Conservation (phyloP, 352 stramenopile species). For the Phytophthora pisi region DNA sequence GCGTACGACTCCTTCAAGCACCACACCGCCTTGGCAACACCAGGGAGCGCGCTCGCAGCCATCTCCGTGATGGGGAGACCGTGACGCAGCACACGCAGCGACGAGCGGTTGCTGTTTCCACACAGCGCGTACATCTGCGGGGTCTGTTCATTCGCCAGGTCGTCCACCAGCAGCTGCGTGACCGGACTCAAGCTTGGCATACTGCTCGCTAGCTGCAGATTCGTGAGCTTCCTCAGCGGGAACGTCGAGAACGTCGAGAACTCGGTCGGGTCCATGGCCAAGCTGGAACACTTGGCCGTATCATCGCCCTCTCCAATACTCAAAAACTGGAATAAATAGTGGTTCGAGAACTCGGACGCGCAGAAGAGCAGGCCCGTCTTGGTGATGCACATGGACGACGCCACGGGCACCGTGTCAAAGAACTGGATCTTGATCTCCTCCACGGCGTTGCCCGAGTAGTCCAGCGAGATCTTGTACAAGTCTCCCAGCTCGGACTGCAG, state of each 20-base stretch:
- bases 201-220: constrained; percentile 81
- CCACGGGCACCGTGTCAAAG: constrained; percentile 97
- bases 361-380: constrained; percentile 97
- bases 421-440: constrained; percentile 92
- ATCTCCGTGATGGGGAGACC: constrained; percentile 97
- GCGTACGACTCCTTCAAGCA: constrained; percentile 91
- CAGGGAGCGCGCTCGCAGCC: constrained; percentile 95
- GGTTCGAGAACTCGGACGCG: constrained; percentile 97
- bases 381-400: constrained; percentile 96
- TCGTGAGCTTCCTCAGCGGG: constrained; percentile 87
- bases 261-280: constrained; percentile 70
- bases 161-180: constrained; percentile 95
- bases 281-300: constrained; percentile 73
- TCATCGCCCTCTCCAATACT: constrained; percentile 94
- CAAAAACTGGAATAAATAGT: constrained; percentile 98
- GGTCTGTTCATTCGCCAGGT: constrained; percentile 95
- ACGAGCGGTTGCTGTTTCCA: constrained; percentile 92
- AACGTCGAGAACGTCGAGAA: constrained; percentile 74
- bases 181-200: constrained; percentile 92
- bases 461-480: constrained; percentile 98
- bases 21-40: constrained; percentile 95
- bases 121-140: constrained; percentile 97
- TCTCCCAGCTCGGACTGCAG: constrained; percentile 98
- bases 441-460: constrained; percentile 82
- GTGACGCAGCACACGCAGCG: constrained; percentile 95